Base-by-base conservation (phyloP, 225 moss, liverwort and hornwort genomes). In the Sphagnum contortum region DNA sequence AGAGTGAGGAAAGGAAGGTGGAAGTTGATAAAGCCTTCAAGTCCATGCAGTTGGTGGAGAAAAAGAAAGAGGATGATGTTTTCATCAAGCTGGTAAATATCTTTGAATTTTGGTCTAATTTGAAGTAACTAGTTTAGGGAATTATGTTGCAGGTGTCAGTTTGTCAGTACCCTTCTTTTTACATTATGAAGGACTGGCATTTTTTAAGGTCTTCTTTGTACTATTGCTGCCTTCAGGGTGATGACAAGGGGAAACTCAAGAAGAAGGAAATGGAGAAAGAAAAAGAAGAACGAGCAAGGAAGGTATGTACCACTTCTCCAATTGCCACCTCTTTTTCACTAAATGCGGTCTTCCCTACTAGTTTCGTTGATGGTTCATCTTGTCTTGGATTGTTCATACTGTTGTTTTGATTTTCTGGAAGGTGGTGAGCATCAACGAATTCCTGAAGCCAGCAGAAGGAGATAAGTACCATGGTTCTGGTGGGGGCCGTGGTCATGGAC, bases 351-450 rank as follows among this genome's bases (percentile, higher is more conserved):
- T 29, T 0, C 29, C 29, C 29, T 29, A 29, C 29, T 29, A 29
- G 29, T 29, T 29, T 29, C 1, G 29, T 29, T 29, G 29, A 52
- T 52, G 0, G 9, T 6, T 9, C 52, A 9, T 52, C 52, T 5
- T 52, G 52, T 52, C 6, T 52, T 9, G 9, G 52, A 6, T 9
- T 52, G 0, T 5, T 52, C 53, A 5, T 3, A 45, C 11, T 47
- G 8, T 48, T 60, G 5, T 48, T 67, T 12, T 53, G 69, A 67
- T 29, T 29, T 29, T 29, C 29, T 29, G 29, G 29, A 29, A 89
- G 89, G 75, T 79, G 48, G 84, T 89, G 70, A 95, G 88, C 72
- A 95, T 95, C 77, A 96, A 96, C 65, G 92, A 96, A 66, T 96
- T 96, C 9, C 50, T 96, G 63, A 96, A 96, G 62, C 96, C 96